Evolutionary conservation across 1,284 basidiomycete genomes (phyloP), one percentile per base, ranked within the genome.

Genomic region (Athelia psychrophila): DNA sequence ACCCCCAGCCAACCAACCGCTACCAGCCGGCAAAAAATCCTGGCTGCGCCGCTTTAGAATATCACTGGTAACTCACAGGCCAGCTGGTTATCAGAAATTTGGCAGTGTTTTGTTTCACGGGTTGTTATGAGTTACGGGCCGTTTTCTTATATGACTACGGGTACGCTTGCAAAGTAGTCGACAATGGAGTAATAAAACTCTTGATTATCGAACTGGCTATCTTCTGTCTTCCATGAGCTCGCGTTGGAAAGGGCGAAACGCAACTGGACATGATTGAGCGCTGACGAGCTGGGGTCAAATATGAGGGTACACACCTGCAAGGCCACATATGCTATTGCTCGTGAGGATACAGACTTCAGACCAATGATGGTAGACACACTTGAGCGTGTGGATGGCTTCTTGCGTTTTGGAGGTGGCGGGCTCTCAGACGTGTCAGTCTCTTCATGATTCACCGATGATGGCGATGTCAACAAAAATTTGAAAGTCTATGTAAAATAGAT

Each of bases 101-200:
- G n/a, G n/a, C n/a, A n/a, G n/a, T n/a, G n/a, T n/a, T n/a, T n/a
- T n/a, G n/a, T n/a, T n/a, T n/a, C n/a, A n/a, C n/a, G n/a, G n/a
- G n/a, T n/a, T n/a, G n/a, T n/a, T n/a, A n/a, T n/a, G n/a, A n/a
- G n/a, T n/a, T n/a, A n/a, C n/a, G n/a, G n/a, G n/a, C n/a, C n/a
- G n/a, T n/a, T n/a, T n/a, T n/a, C n/a, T n/a, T n/a, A n/a, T n/a
- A n/a, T n/a, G n/a, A n/a, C n/a, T n/a, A n/a, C n/a, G n/a, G n/a
- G n/a, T n/a, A n/a, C n/a, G n/a, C n/a, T n/a, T n/a, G n/a, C 62
- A 47, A 67, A 64, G 48, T 56, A 67, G 42, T 65, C 61, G 22
- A 66, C 52, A 32, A 66, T 55, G 40, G 60, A 58, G 38, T 59
- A 54, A 44, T 66, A 66, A 23, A 65, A 55, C 0, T 45, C 47